Percentiles rank a stretch among this genome's conserved stretches.
phyloP scores from a whole-genome alignment of 306 rosid genomes.

The Vachellia pachyceras region DNA sequence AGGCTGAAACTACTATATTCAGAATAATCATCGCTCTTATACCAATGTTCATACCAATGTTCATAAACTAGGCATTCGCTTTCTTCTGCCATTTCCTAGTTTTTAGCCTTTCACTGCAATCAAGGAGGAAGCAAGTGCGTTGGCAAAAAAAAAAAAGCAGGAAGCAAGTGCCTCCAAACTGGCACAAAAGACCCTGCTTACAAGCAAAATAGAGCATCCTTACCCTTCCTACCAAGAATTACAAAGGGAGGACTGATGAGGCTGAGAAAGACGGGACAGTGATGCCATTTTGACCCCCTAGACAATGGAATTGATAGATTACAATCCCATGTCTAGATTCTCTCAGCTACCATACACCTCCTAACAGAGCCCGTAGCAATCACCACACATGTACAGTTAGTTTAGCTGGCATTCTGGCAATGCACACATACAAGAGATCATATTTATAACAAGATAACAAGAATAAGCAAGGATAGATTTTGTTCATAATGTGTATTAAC shows the following conservation, averaged over 20 bases:
- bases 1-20: background rate
- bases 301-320: background rate
- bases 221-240: background rate
- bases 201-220: background rate
- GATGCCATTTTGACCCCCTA: background rate
- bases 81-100: background rate
- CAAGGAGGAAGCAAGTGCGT: too few species aligned
- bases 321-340: background rate
- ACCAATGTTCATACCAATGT: too few species aligned
- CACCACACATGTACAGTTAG: background rate
- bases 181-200: background rate
- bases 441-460: background rate
- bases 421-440: background rate
- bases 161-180: background rate
- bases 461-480: constrained; percentile 1
- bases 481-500: constrained; percentile 32
- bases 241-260: too few species aligned
- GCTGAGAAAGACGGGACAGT: too few species aligned
- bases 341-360: background rate
- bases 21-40: background rate
- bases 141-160: too few species aligned
- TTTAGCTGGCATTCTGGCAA: background rate
- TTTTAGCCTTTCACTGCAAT: background rate
- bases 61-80: background rate
- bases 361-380: background rate